Evolutionary conservation across 352 stramenopile species (phyloP).

Genomic region (Phytopythium oedochilum): DNA sequence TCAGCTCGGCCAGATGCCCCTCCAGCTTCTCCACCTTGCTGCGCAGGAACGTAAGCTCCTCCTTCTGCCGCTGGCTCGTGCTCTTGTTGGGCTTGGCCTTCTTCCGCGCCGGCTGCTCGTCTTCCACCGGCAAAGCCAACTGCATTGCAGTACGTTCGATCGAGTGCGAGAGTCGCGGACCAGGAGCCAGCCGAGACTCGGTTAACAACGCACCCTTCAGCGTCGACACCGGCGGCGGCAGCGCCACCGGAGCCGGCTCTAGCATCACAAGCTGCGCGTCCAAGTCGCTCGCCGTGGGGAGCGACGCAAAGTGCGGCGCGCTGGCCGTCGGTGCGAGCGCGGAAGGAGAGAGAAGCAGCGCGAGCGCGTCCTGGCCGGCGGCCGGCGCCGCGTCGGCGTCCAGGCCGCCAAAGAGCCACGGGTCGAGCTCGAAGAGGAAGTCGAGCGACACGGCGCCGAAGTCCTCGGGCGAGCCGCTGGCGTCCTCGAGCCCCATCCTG

Average conservation of each 20-base stretch:
- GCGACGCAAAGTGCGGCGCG: neutral
- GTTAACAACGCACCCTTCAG: neutral
- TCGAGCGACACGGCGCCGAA: slow-evolving; percentile 10
- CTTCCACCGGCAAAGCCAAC: too few species aligned
- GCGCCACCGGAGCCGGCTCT: neutral
- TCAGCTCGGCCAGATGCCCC: slow-evolving; percentile 13
- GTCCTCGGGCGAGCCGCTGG: slow-evolving; percentile 3
- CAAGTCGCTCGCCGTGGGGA: too few species aligned
- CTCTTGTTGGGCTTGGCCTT: slow-evolving; percentile 31
- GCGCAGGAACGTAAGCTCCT: slow-evolving; percentile 25
- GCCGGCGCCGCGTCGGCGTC: neutral
- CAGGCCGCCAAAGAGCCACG: slow-evolving; percentile 14
- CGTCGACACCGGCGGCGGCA: neutral
- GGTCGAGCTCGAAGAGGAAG: slow-evolving; percentile 25
- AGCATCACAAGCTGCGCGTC: too few species aligned
- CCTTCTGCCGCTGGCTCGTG: slow-evolving; percentile 33
- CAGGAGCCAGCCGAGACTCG: neutral
- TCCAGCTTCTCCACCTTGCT: slow-evolving; percentile 20
- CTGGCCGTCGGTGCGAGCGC: neutral
- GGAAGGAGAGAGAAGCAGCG: neutral
- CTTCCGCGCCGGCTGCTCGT: slow-evolving; percentile 13
- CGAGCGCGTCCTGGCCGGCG: slow-evolving; percentile 1
- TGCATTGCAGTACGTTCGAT: too few species aligned
- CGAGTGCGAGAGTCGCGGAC: neutral
- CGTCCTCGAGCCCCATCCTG: neutral